Conservation (phyloP, 2,329 filamentous ascomycete species). For the Trichoderma asperellum region DNA sequence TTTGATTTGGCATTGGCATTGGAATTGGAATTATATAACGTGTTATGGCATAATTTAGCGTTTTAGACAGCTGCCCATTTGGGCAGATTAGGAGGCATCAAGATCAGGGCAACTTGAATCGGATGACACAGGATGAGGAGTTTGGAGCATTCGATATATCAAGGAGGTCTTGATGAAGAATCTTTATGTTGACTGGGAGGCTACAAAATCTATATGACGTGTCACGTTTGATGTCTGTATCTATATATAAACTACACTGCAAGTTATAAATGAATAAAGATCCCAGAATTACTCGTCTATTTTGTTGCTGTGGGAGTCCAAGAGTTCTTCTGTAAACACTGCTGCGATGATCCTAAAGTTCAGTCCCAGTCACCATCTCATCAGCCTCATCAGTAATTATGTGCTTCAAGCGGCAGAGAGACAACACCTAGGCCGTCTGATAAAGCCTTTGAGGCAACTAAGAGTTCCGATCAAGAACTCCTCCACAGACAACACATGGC, state of each 20-base stretch:
- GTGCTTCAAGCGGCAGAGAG: too few species aligned
- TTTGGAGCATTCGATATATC: constrained; percentile 23
- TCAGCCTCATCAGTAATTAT: too few species aligned
- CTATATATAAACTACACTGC: constrained; percentile 19
- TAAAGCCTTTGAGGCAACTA: too few species aligned
- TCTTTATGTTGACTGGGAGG: constrained; percentile 20
- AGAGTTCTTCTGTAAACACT: too few species aligned
- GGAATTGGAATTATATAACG: constrained; percentile 12
- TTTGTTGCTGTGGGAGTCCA: too few species aligned
- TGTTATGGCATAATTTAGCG: constrained; percentile 31
- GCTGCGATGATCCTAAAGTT: too few species aligned
- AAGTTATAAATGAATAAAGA: neutral
- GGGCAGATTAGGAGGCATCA: constrained; percentile 31
- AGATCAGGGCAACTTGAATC: constrained; percentile 31
- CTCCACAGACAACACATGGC: too few species aligned
- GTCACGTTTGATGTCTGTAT: constrained; percentile 12
- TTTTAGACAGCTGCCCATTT: constrained; percentile 22
- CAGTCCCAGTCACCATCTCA: too few species aligned
- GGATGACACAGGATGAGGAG: constrained; percentile 25
- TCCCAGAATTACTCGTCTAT: too few species aligned
- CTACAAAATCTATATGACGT: constrained; percentile 9
- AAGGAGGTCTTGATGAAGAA: constrained; percentile 17
- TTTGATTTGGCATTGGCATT: neutral
- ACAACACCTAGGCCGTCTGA: too few species aligned
- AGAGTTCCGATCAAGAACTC: too few species aligned